phyloP scores from a whole-genome alignment of 106 monocot genomes.

The Platanthera guangdongensis region DNA sequence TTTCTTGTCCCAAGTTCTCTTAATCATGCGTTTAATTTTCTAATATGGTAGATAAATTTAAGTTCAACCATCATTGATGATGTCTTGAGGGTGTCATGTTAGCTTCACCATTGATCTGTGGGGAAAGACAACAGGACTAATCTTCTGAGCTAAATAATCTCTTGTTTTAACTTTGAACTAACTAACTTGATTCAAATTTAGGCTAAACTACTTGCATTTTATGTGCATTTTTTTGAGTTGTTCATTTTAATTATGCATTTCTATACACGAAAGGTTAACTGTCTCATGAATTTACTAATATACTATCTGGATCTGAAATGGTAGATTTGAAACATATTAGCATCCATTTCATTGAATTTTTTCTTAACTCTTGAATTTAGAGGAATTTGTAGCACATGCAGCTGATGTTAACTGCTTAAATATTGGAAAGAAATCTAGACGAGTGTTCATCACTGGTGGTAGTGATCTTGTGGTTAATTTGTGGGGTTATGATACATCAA shows the following conservation, averaged over 20 bases:
- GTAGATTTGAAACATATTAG: neutral
- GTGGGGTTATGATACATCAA: slow-evolving; percentile 64
- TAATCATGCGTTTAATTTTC: neutral
- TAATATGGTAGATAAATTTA: neutral
- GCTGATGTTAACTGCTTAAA: slow-evolving; percentile 65
- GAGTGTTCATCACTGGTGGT: slow-evolving; percentile 74
- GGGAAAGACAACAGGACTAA: neutral
- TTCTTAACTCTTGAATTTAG: slow-evolving; percentile 34
- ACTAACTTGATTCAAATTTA: neutral
- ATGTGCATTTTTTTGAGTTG: neutral
- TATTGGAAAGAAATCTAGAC: slow-evolving; percentile 79
- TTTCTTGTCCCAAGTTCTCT: neutral
- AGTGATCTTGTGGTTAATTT: slow-evolving; percentile 71
- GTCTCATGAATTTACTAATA: neutral
- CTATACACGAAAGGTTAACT: neutral
- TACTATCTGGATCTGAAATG: neutral
- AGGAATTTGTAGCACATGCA: slow-evolving; percentile 71
- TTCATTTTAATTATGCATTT: neutral
- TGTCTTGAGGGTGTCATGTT: neutral
- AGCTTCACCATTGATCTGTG: neutral
- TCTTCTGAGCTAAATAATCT: neutral
- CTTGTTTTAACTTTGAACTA: neutral
- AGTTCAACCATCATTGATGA: neutral
- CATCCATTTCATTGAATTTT: neutral
- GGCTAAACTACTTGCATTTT: neutral